Conservation (phyloP, 208 protist species). For the Trypanosoma congolense region DNA sequence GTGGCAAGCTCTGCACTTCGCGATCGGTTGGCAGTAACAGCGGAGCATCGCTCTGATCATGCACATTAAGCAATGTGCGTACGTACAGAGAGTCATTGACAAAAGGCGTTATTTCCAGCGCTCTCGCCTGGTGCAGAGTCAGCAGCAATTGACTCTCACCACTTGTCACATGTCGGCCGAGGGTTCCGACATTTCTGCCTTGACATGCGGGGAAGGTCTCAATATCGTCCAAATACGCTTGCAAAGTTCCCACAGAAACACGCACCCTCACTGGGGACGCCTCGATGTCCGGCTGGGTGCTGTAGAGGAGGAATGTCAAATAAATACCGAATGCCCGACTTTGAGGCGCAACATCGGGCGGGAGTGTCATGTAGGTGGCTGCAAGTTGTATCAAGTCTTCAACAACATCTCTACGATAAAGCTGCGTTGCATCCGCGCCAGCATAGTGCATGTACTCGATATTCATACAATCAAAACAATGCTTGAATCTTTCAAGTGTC, state of each 20-base stretch:
- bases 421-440: slow-evolving; percentile 37
- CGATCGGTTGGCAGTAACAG: too few relatives aligned
- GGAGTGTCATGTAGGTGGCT: slow-evolving; percentile 58
- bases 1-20: too few relatives aligned
- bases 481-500: slow-evolving; percentile 40
- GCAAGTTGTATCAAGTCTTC: slow-evolving; percentile 55
- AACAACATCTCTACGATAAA: slow-evolving; percentile 35
- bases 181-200: background rate
- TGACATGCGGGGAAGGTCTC: background rate
- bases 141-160: slow-evolving; percentile 22
- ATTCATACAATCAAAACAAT: slow-evolving; percentile 39
- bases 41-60: slow-evolving; percentile 30
- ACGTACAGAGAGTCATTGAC: slow-evolving; percentile 26
- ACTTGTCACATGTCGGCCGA: slow-evolving; percentile 21
- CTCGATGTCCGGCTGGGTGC: slow-evolving; percentile 47
- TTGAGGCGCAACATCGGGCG: slow-evolving; percentile 27
- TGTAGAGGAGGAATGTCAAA: slow-evolving; percentile 49
- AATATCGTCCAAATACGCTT: slow-evolving; percentile 18
- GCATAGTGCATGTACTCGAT: slow-evolving; percentile 75
- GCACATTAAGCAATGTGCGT: slow-evolving; percentile 30
- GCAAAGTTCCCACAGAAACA: slow-evolving; percentile 4
- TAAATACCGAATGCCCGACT: slow-evolving; percentile 61
- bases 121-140: slow-evolving; percentile 21
- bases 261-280: slow-evolving; percentile 10
- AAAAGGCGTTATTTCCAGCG: slow-evolving; percentile 47